phyloP scores from a whole-genome alignment of 768 basidiomycete genomes.

The Russula brevipes region DNA sequence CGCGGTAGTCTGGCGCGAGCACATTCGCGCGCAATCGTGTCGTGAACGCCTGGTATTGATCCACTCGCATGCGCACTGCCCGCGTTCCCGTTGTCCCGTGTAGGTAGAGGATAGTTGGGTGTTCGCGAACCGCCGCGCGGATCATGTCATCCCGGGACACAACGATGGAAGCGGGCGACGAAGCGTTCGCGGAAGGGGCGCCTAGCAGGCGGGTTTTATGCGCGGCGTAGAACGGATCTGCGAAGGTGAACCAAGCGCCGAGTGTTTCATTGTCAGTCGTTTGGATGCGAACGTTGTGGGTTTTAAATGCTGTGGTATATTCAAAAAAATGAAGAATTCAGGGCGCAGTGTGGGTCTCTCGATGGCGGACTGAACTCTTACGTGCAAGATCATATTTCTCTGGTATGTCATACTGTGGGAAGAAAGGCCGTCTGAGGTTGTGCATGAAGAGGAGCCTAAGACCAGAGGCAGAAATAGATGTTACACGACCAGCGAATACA shows the following conservation, averaged over 20 bases:
- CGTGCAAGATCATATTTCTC: slow-evolving; percentile 80
- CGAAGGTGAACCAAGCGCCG: slow-evolving; percentile 86
- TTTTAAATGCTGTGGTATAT: slow-evolving; percentile 40
- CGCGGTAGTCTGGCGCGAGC: slow-evolving; percentile 86
- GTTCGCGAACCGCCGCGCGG: slow-evolving; percentile 45
- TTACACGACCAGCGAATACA: slow-evolving; percentile 27
- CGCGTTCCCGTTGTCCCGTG: slow-evolving; percentile 89
- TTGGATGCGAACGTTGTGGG: slow-evolving; percentile 60
- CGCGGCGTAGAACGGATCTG: slow-evolving; percentile 51
- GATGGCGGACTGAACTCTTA: slow-evolving; percentile 34
- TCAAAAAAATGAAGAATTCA: background rate
- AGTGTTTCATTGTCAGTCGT: slow-evolving; percentile 75
- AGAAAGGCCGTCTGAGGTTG: slow-evolving; percentile 55
- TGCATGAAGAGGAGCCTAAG: slow-evolving; percentile 60
- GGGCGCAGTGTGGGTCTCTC: background rate
- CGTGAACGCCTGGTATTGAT: slow-evolving; percentile 59
- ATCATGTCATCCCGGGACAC: slow-evolving; percentile 38
- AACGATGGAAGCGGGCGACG: background rate
- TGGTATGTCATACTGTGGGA: slow-evolving; percentile 60
- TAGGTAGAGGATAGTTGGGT: slow-evolving; percentile 78
- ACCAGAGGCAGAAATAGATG: slow-evolving; percentile 16
- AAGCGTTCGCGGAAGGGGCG: slow-evolving; percentile 34
- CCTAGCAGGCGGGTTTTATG: slow-evolving; percentile 33
- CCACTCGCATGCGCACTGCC: slow-evolving; percentile 60
- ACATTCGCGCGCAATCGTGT: slow-evolving; percentile 69